Percentiles rank a stretch among this genome's conserved stretches.
Conservation (phyloP, 768 basidiomycete genomes). For the Termitomyces sp. region DNA sequence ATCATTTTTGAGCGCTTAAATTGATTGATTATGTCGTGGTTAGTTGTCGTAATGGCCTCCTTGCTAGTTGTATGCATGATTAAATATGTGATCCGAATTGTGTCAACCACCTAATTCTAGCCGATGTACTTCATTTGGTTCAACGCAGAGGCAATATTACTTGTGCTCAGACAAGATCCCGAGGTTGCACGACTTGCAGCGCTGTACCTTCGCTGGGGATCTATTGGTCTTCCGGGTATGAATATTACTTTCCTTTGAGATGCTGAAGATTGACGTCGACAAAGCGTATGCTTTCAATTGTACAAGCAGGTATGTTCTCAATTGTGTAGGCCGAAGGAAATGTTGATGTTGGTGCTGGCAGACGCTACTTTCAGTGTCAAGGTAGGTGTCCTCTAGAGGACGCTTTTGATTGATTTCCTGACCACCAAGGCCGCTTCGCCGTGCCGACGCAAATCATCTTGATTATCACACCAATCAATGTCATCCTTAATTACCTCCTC, state of each 20-base stretch:
- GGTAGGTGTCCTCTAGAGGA: slow-evolving; percentile 27
- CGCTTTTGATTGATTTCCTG: background rate
- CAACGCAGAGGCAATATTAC: slow-evolving; percentile 73
- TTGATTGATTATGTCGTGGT: background rate
- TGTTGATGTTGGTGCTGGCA: slow-evolving; percentile 12
- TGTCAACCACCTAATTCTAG: slow-evolving; percentile 16
- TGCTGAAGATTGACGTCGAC: background rate
- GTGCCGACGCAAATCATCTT: slow-evolving; percentile 83
- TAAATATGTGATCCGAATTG: background rate
- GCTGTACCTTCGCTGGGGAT: slow-evolving; percentile 70
- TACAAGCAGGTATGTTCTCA: slow-evolving; percentile 33
- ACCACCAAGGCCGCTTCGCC: slow-evolving; percentile 58
- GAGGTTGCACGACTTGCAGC: slow-evolving; percentile 77
- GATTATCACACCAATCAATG: slow-evolving; percentile 82
- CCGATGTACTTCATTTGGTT: slow-evolving; percentile 71
- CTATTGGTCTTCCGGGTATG: slow-evolving; percentile 69
- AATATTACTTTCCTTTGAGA: background rate
- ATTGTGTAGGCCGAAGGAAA: background rate
- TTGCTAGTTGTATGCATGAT: slow-evolving; percentile 51
- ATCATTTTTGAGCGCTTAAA: background rate
- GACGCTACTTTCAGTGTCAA: slow-evolving; percentile 81
- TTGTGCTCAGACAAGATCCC: slow-evolving; percentile 73
- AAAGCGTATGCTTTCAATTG: slow-evolving; percentile 47
- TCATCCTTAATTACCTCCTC: slow-evolving; percentile 74
- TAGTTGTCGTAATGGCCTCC: slow-evolving; percentile 58